Conservation (phyloP, 768 basidiomycete genomes). For the Austroboletus festivus region DNA sequence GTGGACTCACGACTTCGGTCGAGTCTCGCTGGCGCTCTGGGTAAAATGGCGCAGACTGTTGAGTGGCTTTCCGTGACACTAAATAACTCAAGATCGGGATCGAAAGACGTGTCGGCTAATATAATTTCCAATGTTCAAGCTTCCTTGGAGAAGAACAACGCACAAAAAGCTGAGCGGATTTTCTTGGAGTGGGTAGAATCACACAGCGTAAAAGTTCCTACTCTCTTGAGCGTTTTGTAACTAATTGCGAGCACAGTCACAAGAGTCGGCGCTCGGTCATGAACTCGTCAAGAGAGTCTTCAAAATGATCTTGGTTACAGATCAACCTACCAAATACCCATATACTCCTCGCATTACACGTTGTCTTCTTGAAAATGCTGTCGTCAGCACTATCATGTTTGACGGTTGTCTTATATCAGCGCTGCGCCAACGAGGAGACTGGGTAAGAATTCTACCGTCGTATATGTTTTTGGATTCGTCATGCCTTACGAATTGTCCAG, state of each 20-base stretch:
- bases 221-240: not conserved
- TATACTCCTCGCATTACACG: constrained; percentile 58
- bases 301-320: constrained; percentile 44
- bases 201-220: constrained; percentile 23
- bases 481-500: constrained; percentile 10
- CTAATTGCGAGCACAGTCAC: constrained; percentile 15
- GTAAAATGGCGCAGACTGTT: constrained; percentile 42
- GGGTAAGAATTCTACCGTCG: constrained; percentile 44
- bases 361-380: constrained; percentile 53
- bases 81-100: constrained; percentile 8
- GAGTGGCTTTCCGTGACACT: constrained; percentile 42
- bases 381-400: constrained; percentile 62
- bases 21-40: constrained; percentile 62
- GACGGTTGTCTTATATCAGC: constrained; percentile 53
- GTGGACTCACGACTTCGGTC: constrained; percentile 50
- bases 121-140: constrained; percentile 38
- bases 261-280: constrained; percentile 33
- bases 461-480: not conserved
- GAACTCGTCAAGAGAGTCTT: constrained; percentile 61
- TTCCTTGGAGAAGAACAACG: constrained; percentile 42
- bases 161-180: constrained; percentile 51
- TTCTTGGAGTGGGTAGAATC: constrained; percentile 62
- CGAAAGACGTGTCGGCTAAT: constrained; percentile 22
- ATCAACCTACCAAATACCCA: constrained; percentile 32
- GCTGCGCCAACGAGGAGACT: constrained; percentile 57